Base-by-base conservation (phyloP, 2,329 filamentous ascomycete species). In the Epichloe typhina region DNA sequence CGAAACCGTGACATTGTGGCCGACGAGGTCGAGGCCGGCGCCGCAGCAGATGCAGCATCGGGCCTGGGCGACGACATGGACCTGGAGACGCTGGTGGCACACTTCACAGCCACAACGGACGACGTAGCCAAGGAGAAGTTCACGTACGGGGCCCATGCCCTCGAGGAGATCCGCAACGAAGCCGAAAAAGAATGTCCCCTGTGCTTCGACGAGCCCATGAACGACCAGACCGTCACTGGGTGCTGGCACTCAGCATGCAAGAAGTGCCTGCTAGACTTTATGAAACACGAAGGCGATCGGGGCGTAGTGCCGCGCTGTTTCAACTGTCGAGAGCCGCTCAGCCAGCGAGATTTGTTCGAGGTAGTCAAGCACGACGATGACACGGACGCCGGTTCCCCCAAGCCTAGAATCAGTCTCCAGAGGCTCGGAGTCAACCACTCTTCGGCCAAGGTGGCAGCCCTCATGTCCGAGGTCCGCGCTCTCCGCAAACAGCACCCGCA, bases 241-340 rank as follows among this genome's bases (percentile, higher is more conserved):
- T 98, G 93, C 68, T 98, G 93, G 89, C 93, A 98, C 66, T 95
- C 88, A 36, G 90, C 93, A 1, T 98, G 93, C 71, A 95, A 93
- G 67, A 84, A 87, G 55, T 98, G 93, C 60, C 71, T 97, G n/a
- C 71, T 94, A 2, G 83, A 88, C 58, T 95, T 88, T 59, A 94
- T 98, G 61, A 82, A 86, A 55, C 89, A 95, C 61, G 86, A 95
- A 64, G 84, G 76, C 4, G 83, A 88, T 57, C 88, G 84, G 52
- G 82, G 83, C 42, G 78, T 87, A 47, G 66, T 84, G 0, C 85
- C 93, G 1, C 80, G 84, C 9, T 98, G 93, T 67, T 95, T 95
- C 70, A 91, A 86, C 57, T 98, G 93, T 63, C 85, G 93, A 35
- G 86, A 88, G 58, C 75, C 81, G 12, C 82, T 98, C 61, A 93